A percentile compares a stretch with the other conserved stretches of the same genome.
Conservation (phyloP, 306 rosid species). For the Rosa lucieae region DNA sequence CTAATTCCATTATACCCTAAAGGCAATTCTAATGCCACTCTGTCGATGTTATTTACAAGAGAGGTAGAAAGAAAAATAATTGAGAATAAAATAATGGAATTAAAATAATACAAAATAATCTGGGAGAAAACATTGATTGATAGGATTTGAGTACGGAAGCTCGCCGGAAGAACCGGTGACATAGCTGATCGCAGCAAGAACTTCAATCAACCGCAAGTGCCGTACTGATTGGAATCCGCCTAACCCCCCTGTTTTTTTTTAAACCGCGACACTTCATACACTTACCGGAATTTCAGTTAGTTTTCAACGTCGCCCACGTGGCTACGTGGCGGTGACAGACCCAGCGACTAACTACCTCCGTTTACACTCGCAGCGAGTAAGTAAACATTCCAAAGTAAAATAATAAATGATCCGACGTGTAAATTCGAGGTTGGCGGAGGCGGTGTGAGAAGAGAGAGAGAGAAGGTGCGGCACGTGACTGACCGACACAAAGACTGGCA, state of each 20-base stretch:
- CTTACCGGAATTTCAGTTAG: conserved; percentile 25
- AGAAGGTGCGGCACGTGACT: conserved; percentile 44
- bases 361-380: neutral
- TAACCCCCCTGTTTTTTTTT: neutral
- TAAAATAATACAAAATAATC: neutral
- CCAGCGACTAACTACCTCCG: conserved; percentile 13
- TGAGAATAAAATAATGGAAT: too few species aligned
- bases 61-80: too few species aligned
- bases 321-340: conserved; percentile 20
- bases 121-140: too few species aligned
- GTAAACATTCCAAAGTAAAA: too few species aligned
- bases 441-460: neutral
- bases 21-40: too few species aligned
- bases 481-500: conserved; percentile 40
- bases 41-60: too few species aligned
- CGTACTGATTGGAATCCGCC: conserved; percentile 25
- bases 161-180: conserved; percentile 36
- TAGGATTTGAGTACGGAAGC: conserved; percentile 17
- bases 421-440: neutral
- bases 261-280: conserved; percentile 12
- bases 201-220: conserved; percentile 12
- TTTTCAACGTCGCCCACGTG: conserved; percentile 37
- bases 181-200: neutral
- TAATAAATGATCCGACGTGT: conserved; percentile 22
- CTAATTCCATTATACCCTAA: too few species aligned